Evolutionary conservation across 2,329 filamentous ascomycete species (phyloP), one percentile per base, ranked within the genome.

Genomic region (Alternaria panax): DNA sequence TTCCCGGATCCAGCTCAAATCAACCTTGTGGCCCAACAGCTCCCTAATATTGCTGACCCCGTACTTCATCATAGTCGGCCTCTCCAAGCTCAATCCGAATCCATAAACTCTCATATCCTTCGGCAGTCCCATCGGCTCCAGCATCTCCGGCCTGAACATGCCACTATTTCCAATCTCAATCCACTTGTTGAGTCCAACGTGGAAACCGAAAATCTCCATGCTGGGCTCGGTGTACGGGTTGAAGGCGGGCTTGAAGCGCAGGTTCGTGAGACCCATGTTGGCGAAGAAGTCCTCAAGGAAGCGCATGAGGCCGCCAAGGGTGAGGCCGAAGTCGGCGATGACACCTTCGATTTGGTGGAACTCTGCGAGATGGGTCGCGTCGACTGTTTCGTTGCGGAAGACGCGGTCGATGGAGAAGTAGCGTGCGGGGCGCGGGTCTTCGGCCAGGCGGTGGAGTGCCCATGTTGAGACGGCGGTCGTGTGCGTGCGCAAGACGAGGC

Each of bases 271-370:
- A 67, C 95, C 94, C 90, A 98, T 97, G 84, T 97, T 96, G 64
- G 84, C 85, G 80, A 98, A 99, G 88, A 99, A 98, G 73, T 92
- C 89, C 73, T 94, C 90, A 86, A 98, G 93, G 83, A 98, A 92
- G 81, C 87, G 92, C 85, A 97, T 96, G 59, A 98, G 84, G n/a
- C 69, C 95, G 68, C 95, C 95, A 18, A 98, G 86, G 0, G 94
- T 96, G 63, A 99, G 85, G 34, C 90, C 91, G 78, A 96, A 98
- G 80, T 99, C 95, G 25, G 95, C 95, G 80, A 99, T 98, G 51
- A 99, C 94, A 80, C 95, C 95, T 81, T 99, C 95, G 32, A 98
- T 92, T 78, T 99, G 95, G 82, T 99, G 95, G 85, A 99, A 99
- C 80, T 99, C 95, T 38, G 93, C 93, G 74, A 99, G 81, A 84